Percentiles rank a stretch among this genome's conserved stretches.
Evolutionary conservation across 225 moss, liverwort and hornwort genomes (phyloP).

Genomic region (Bryoerythrophyllum caledonicum): DNA sequence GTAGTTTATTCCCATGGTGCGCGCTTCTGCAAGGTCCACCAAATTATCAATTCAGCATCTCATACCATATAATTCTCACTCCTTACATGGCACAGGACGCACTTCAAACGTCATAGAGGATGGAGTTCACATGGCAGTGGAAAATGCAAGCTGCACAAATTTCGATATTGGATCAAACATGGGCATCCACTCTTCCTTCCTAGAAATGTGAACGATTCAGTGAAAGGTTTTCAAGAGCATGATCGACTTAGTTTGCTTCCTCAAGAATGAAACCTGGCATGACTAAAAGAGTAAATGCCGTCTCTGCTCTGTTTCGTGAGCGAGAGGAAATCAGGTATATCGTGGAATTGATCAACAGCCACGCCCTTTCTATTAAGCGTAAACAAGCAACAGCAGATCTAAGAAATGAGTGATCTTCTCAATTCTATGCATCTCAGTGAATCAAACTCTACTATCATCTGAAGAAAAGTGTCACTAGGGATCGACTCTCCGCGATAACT

Average conservation of each 20-base stretch:
- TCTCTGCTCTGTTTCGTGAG: not conserved
- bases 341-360: not conserved
- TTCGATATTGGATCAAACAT: no score
- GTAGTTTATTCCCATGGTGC: constrained; percentile 56
- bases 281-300: not conserved
- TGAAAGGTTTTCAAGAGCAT: not conserved
- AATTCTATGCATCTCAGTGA: not conserved
- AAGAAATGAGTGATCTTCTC: no score
- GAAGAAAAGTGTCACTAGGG: not conserved
- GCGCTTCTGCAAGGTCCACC: constrained; percentile 37
- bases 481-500: not conserved
- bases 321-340: not conserved
- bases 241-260: not conserved
- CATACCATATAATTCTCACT: no score
- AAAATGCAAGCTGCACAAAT: not conserved
- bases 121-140: no score
- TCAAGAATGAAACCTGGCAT: not conserved
- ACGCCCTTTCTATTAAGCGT: not conserved
- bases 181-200: not conserved
- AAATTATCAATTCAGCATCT: no score
- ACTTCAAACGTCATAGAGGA: no score
- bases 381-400: not conserved
- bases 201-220: not conserved
- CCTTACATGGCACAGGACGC: not conserved
- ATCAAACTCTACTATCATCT: not conserved